Evolutionary conservation across 2,329 filamentous ascomycete species (phyloP).

Genomic region (Lachnellula subtilissima): DNA sequence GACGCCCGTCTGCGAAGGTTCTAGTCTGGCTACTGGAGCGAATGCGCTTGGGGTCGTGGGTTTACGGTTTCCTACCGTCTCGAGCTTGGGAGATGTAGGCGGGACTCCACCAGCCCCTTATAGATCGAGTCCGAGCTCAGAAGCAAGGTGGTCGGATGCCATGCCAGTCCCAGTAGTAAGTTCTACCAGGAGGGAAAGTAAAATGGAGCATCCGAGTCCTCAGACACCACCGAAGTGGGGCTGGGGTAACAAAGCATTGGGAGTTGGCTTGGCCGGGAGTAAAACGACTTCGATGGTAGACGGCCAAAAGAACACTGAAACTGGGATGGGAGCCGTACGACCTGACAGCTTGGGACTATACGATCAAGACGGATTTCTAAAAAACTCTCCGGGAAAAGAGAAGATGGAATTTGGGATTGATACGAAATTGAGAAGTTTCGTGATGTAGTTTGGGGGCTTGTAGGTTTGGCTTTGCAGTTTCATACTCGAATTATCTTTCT

Average conservation of each 20-base stretch:
- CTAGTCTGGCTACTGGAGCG: not conserved
- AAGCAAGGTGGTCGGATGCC: conserved; percentile 17
- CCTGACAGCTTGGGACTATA: conserved; percentile 20
- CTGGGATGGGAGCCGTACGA: not conserved
- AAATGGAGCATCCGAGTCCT: conserved; percentile 22
- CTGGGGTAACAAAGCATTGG: conserved; percentile 1
- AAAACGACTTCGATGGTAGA: not conserved
- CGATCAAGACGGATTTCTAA: conserved; percentile 25
- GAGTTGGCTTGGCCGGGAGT: conserved; percentile 1
- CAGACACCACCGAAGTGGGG: conserved; percentile 15
- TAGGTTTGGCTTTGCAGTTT: too few relatives aligned
- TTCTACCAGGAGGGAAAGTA: conserved; percentile 13
- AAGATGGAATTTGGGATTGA: not conserved
- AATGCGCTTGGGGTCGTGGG: not conserved
- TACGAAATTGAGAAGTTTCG: too few relatives aligned
- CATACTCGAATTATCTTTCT: too few relatives aligned
- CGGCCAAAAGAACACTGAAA: not conserved
- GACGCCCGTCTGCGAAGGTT: conserved; percentile 5
- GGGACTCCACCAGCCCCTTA: not conserved
- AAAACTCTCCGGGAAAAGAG: conserved; percentile 14
- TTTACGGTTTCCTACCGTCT: conserved; percentile 6
- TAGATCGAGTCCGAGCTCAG: not conserved
- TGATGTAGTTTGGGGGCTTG: too few relatives aligned
- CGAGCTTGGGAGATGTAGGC: not conserved
- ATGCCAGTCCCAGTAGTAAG: conserved; percentile 14